Conservation (phyloP, 2,329 filamentous ascomycete genomes). For the Fusarium ramigenum region DNA sequence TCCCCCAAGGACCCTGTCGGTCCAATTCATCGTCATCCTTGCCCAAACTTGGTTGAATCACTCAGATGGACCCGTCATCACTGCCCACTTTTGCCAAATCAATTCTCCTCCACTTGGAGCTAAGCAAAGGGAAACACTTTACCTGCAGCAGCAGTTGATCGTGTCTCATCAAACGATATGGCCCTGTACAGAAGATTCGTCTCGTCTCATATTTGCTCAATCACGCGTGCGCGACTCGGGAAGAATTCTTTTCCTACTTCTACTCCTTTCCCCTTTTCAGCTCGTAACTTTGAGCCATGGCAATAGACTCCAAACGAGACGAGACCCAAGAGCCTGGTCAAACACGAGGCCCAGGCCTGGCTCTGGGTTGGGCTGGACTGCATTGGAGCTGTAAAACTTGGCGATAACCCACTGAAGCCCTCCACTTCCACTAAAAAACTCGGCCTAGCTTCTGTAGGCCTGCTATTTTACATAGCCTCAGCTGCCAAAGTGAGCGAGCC, state of each 20-base stretch:
- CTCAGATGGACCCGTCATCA: conserved; percentile 30
- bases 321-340: conserved; percentile 2
- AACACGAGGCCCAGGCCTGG: conserved; percentile 7
- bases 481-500: conserved; percentile 12
- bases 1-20: neutral
- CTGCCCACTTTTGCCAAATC: conserved; percentile 18
- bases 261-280: neutral
- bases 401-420: conserved; percentile 7
- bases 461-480: neutral
- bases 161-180: neutral
- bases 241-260: neutral
- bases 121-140: conserved; percentile 29
- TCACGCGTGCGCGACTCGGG: neutral
- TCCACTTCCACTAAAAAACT: neutral
- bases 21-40: conserved; percentile 5
- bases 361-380: neutral
- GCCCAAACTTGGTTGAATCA: conserved; percentile 12
- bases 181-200: neutral
- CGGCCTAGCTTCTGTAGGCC: neutral
- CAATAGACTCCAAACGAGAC: conserved; percentile 7
- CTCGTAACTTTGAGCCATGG: conserved; percentile 11
- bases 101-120: conserved; percentile 21
- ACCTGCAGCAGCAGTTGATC: conserved; percentile 26
- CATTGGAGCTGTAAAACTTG: conserved; percentile 2
- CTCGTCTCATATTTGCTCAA: neutral